These are phyloP conservation scores for Rhodocollybia butyracea DNA, from an alignment of 768 basidiomycete genomes.

Conservation along the genomic window DNA sequence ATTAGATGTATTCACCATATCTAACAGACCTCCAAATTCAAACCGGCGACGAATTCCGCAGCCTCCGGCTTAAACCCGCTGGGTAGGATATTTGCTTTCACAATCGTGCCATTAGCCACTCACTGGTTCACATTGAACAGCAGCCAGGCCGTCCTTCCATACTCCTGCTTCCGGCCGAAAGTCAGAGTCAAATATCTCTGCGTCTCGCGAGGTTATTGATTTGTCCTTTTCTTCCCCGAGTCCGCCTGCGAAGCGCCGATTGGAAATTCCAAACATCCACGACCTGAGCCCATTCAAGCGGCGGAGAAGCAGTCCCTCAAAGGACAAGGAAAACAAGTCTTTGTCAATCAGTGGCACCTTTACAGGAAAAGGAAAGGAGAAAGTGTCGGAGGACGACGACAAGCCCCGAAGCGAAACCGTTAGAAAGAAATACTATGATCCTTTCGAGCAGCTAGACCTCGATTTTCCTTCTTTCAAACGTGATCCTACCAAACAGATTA, in stretches of 20 bases:
- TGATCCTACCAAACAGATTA: not conserved
- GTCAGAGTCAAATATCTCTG: slow-evolving; percentile 7
- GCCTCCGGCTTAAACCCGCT: slow-evolving; percentile 6
- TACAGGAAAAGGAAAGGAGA: slow-evolving; percentile 15
- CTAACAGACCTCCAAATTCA: slow-evolving; percentile 40
- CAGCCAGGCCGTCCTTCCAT: slow-evolving; percentile 43
- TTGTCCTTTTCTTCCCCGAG: slow-evolving; percentile 7
- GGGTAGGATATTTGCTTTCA: no score
- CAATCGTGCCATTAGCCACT: no score
- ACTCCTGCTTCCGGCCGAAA: slow-evolving; percentile 38
- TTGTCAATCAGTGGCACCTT: not conserved
- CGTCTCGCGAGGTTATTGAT: slow-evolving; percentile 12
- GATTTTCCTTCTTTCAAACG: slow-evolving; percentile 5
- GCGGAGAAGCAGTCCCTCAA: slow-evolving; percentile 18
- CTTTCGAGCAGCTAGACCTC: slow-evolving; percentile 5
- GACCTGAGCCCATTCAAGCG: slow-evolving; percentile 24
- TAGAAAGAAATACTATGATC: not conserved
- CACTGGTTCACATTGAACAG: no score
- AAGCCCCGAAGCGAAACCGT: not conserved
- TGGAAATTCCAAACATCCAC: not conserved
- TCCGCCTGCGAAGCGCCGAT: not conserved
- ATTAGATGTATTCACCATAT: slow-evolving; percentile 13
- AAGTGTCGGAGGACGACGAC: not conserved
- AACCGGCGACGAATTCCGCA: slow-evolving; percentile 30
- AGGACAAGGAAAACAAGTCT: slow-evolving; percentile 23